Evolutionary conservation across 2,329 filamentous ascomycete genomes (phyloP).

Genomic region (Tolypocladium nubicola): DNA sequence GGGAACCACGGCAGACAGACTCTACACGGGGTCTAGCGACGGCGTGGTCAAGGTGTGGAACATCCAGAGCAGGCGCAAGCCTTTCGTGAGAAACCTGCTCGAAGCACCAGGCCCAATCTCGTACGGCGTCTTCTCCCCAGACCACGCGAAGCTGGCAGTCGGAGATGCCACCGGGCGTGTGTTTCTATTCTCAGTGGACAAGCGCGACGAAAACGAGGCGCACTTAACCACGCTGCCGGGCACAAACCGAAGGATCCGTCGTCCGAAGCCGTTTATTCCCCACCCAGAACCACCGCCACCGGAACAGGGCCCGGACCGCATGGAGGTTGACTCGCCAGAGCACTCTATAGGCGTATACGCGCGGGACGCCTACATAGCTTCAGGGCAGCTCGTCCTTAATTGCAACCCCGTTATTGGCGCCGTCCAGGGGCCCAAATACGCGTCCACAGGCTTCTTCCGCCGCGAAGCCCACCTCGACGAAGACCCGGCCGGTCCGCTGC

Average conservation of each 20-base stretch:
- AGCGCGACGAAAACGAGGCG: conserved; percentile 25
- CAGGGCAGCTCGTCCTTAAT: conserved; percentile 29
- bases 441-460: conserved; percentile 32
- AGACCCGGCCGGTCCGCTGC: conserved; percentile 31
- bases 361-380: conserved; percentile 21
- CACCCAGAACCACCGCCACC: conserved; percentile 40
- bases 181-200: conserved; percentile 41
- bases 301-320: conserved; percentile 8
- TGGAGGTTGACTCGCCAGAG: conserved; percentile 2
- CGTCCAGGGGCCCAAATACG: conserved; percentile 45
- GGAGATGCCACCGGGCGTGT: conserved; percentile 53
- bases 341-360: conserved; percentile 13
- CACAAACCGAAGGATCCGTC: conserved; percentile 24
- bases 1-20: conserved; percentile 43
- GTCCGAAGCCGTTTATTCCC: conserved; percentile 36
- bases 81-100: conserved; percentile 41
- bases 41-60: conserved; percentile 55
- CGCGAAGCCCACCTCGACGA: conserved; percentile 35
- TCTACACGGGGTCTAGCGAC: conserved; percentile 56
- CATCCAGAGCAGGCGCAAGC: conserved; percentile 31
- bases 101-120: conserved; percentile 46
- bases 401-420: conserved; percentile 39
- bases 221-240: conserved; percentile 26
- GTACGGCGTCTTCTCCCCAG: conserved; percentile 46
- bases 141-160: conserved; percentile 42